Evolutionary conservation across 805 yeast genomes (phyloP).

Genomic region (Suhomyces prunicola): DNA sequence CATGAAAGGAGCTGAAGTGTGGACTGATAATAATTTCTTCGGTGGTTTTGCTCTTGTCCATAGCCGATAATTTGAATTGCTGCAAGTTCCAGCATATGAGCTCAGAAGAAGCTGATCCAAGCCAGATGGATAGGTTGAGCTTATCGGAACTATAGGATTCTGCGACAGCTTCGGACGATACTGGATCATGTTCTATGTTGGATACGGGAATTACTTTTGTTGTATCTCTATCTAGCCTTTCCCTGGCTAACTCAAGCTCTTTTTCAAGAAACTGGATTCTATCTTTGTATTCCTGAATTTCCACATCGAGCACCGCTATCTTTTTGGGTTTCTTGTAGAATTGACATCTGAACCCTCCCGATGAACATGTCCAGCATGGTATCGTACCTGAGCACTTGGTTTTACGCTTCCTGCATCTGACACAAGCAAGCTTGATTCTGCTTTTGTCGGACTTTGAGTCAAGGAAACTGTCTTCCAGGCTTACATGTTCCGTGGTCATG

Average conservation of each 20-base stretch:
- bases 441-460: not conserved
- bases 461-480: not conserved
- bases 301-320: slow-evolving; percentile 18
- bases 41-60: not conserved
- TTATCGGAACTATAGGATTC: slow-evolving; percentile 2
- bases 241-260: slow-evolving; percentile 6
- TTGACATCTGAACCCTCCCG: slow-evolving; percentile 14
- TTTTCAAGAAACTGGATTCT: slow-evolving; percentile 8
- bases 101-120: slow-evolving; percentile 26
- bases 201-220: not conserved
- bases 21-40: slow-evolving; percentile 18
- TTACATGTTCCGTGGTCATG: not conserved
- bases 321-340: slow-evolving; percentile 20
- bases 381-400: slow-evolving; percentile 24
- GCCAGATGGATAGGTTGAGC: slow-evolving; percentile 15
- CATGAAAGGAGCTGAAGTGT: slow-evolving; percentile 20
- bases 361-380: slow-evolving; percentile 22
- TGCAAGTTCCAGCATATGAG: slow-evolving; percentile 23
- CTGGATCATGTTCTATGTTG: no score
- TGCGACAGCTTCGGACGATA: not conserved
- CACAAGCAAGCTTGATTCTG: slow-evolving; percentile 18
- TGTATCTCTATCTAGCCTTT: not conserved
- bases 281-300: slow-evolving; percentile 17
- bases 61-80: slow-evolving; percentile 10
- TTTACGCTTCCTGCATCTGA: slow-evolving; percentile 24